These are phyloP conservation scores for Cavenderia fasciculata DNA, from an alignment of 78 protist genomes.

Conservation along the genomic window DNA sequence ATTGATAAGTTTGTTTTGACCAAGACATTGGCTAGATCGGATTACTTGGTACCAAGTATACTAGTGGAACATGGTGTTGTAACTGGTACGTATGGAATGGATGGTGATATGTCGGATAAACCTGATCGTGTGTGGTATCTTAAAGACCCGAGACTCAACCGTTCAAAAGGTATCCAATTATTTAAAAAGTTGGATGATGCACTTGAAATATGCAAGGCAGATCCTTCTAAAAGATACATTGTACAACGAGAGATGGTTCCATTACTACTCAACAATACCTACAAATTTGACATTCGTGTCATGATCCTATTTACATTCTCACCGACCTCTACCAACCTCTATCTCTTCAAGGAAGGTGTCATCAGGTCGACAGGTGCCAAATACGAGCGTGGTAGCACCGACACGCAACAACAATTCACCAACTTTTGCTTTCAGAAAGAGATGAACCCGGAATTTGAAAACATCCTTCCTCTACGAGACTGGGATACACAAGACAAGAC, in stretches of 20 bases:
- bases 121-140: slow-evolving; percentile 52
- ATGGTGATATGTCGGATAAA: no score
- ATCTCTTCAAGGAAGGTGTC: slow-evolving; percentile 34
- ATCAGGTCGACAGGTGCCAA: slow-evolving; percentile 32
- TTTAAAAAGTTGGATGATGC: slow-evolving; percentile 14
- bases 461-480: slow-evolving; percentile 12
- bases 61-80: not conserved
- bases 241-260: slow-evolving; percentile 58
- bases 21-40: not conserved
- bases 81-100: not conserved
- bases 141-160: slow-evolving; percentile 39
- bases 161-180: slow-evolving; percentile 29
- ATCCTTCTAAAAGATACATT: not conserved
- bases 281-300: slow-evolving; percentile 49
- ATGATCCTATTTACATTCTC: not conserved
- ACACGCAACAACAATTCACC: slow-evolving; percentile 24
- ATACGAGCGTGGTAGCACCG: not conserved
- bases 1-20: slow-evolving; percentile 30
- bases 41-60: slow-evolving; percentile 8
- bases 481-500: not conserved
- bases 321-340: not conserved
- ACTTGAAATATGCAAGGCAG: not conserved
- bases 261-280: not conserved
- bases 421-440: slow-evolving; percentile 42
- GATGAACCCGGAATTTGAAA: not conserved